Evolutionary conservation across 768 basidiomycete genomes (phyloP), one percentile per base, ranked within the genome.

Genomic region (Termitomyces sp.): DNA sequence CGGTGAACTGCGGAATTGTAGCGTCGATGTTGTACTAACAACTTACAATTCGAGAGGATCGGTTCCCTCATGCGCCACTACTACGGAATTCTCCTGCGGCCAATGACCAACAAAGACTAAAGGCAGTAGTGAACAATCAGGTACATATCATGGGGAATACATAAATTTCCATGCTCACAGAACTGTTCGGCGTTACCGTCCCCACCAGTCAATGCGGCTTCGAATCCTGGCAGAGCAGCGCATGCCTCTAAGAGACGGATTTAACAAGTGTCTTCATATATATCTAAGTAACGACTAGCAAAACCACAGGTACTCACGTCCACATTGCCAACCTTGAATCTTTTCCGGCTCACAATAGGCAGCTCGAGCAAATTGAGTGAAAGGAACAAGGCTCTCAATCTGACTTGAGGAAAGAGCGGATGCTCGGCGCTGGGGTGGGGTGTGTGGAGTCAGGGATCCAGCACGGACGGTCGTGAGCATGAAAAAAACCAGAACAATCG

Each of bases 61-160:
- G 2, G 83, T 83, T 8, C 83, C 82, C 64, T 84, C 74, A 64
- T 84, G 82, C 1, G 79, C 76, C 9, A 84, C 80, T 15, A 84
- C 75, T 36, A 84, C 76, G 0, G 79, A 69, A 57, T 78, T 73
- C 55, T 78, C 63, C n/a, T 70, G 63, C 0, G 79, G 78, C 74
- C 81, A 80, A 63, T 78, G 79, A 11, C 84, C 81, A 63, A 69
- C 81, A 63, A 69, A 70, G 59, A 67, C 69, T 70, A 38, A 15
- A 12, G 33, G n/a, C 11, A 33, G 24, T n/a, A 48, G 39, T 55
- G 22, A 39, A 12, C 32, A 52, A 18, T 32, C 16, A 55, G 20
- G 40, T 38, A 16, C 53, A 36, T 12, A 55, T 39, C 52, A 53
- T 9, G 38, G 8, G 22, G 28, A 11, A 38, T 11, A 22, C 33